Evolutionary conservation across 1,139 yeast genomes (phyloP).

Genomic region (Blastobotrys apis): DNA sequence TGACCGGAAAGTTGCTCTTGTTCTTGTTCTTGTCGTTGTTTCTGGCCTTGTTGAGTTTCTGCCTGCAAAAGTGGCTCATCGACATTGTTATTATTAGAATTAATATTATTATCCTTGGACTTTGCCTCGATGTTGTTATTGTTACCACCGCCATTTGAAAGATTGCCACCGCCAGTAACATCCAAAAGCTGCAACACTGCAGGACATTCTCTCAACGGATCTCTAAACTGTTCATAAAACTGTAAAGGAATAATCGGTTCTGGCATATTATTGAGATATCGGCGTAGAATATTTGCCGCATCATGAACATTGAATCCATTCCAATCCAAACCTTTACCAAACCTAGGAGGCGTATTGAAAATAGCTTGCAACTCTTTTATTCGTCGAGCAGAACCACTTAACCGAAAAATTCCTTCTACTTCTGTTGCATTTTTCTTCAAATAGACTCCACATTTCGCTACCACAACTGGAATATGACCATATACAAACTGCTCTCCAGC

Average conservation of each 20-base stretch:
- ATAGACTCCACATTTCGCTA: slow-evolving; percentile 89
- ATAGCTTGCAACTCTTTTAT: slow-evolving; percentile 78
- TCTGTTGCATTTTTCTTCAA: slow-evolving; percentile 60
- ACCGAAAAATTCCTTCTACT: slow-evolving; percentile 88
- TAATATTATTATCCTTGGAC: not conserved
- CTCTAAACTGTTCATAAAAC: slow-evolving; percentile 73
- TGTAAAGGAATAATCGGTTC: slow-evolving; percentile 86
- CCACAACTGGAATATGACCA: slow-evolving; percentile 83
- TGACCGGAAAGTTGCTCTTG: not conserved
- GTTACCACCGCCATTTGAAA: not conserved
- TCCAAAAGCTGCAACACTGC: slow-evolving; percentile 6
- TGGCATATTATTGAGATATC: slow-evolving; percentile 82
- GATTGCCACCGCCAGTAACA: slow-evolving; percentile 4
- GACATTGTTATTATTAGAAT: too few relatives aligned
- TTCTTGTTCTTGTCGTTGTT: slow-evolving; percentile 1
- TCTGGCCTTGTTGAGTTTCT: not conserved
- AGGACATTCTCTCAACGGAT: slow-evolving; percentile 61
- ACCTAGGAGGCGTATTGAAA: slow-evolving; percentile 83
- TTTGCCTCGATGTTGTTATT: not conserved
- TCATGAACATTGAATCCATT: slow-evolving; percentile 96
- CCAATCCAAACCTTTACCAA: slow-evolving; percentile 86
- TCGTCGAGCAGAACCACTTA: slow-evolving; percentile 87
- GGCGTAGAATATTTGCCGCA: slow-evolving; percentile 83
- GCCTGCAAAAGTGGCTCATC: not conserved
- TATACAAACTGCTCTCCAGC: slow-evolving; percentile 57